Evolutionary conservation across 179 eudicot species (phyloP).

Genomic region (Vitellaria paradoxa): DNA sequence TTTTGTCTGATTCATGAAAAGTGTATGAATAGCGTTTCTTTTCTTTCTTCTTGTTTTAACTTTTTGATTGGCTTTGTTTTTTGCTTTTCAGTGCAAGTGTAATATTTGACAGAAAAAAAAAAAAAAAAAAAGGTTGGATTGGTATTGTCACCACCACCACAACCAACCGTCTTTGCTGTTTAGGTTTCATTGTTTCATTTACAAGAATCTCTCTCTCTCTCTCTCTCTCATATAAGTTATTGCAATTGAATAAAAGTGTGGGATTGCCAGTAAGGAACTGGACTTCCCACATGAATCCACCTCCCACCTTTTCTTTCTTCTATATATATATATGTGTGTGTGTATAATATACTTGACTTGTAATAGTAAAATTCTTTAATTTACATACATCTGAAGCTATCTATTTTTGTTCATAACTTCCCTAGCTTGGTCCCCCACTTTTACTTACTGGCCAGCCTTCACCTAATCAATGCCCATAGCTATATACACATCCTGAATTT

Average conservation of each 20-base stretch:
- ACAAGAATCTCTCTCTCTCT: slow-evolving; percentile 14
- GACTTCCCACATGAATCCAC: slow-evolving; percentile 22
- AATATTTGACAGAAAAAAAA: not conserved
- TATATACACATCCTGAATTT: not conserved
- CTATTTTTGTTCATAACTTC: slow-evolving; percentile 13
- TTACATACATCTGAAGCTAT: not conserved
- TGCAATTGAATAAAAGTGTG: slow-evolving; percentile 12
- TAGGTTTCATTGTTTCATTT: slow-evolving; percentile 16
- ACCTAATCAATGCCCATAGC: slow-evolving; percentile 9
- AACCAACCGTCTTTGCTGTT: slow-evolving; percentile 1
- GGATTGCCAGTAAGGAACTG: slow-evolving; percentile 18
- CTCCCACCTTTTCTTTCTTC: slow-evolving; percentile 8
- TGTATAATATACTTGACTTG: no score
- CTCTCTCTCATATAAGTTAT: slow-evolving; percentile 10
- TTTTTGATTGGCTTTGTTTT: not conserved
- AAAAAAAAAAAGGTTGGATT: slow-evolving; percentile 8
- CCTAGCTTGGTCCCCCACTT: slow-evolving; percentile 10
- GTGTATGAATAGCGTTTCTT: slow-evolving; percentile 6
- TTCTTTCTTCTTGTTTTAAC: not conserved
- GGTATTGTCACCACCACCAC: slow-evolving; percentile 17
- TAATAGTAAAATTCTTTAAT: not conserved
- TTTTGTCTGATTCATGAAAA: slow-evolving; percentile 9
- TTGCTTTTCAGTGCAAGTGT: slow-evolving; percentile 2
- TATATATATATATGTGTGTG: not conserved
- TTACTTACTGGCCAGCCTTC: slow-evolving; percentile 12